A percentile compares a stretch with the other conserved stretches of the same genome.
phyloP scores from a whole-genome alignment of 2,329 filamentous ascomycete genomes.

The Pyrenophora seminiperda region DNA sequence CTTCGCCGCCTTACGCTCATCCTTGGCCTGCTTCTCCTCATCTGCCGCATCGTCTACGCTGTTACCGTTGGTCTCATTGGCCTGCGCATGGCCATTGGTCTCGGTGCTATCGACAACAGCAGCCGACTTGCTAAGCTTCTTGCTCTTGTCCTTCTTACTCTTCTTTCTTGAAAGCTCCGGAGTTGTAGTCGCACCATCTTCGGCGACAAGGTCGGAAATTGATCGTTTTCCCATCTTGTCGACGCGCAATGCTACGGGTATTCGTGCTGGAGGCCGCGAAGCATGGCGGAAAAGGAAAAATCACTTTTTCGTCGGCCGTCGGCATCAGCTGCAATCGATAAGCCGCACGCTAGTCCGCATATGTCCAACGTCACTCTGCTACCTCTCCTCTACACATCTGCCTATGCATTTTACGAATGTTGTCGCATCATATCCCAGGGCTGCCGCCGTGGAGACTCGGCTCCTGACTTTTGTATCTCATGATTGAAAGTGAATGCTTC shows the following conservation, averaged over 20 bases:
- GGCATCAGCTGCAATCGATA: constrained; percentile 27
- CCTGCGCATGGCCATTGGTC: constrained; percentile 25
- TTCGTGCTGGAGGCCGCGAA: constrained; percentile 6
- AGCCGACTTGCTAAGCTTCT: constrained; percentile 32
- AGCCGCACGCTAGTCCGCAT: constrained; percentile 10
- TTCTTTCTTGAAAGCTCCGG: constrained; percentile 45
- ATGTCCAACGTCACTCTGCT: background rate
- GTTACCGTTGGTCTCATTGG: constrained; percentile 24
- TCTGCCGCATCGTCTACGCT: constrained; percentile 28
- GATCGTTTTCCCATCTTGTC: constrained; percentile 46
- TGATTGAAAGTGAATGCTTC: too few species aligned
- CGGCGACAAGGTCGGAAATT: constrained; percentile 38
- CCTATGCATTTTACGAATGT: background rate
- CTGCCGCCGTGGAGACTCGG: too few species aligned
- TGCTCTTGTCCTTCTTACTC: constrained; percentile 46
- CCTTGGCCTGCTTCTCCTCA: constrained; percentile 47
- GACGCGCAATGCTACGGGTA: constrained; percentile 7
- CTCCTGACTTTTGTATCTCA: too few species aligned
- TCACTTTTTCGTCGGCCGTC: constrained; percentile 23
- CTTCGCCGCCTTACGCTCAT: constrained; percentile 51
- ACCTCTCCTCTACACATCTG: background rate
- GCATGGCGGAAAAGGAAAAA: constrained; percentile 17
- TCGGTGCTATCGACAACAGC: constrained; percentile 22
- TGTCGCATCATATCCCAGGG: background rate
- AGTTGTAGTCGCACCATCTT: constrained; percentile 27